Evolutionary conservation across 2,329 filamentous ascomycete species (phyloP), one percentile per base, ranked within the genome.

Genomic region (Colletotrichum magnum): DNA sequence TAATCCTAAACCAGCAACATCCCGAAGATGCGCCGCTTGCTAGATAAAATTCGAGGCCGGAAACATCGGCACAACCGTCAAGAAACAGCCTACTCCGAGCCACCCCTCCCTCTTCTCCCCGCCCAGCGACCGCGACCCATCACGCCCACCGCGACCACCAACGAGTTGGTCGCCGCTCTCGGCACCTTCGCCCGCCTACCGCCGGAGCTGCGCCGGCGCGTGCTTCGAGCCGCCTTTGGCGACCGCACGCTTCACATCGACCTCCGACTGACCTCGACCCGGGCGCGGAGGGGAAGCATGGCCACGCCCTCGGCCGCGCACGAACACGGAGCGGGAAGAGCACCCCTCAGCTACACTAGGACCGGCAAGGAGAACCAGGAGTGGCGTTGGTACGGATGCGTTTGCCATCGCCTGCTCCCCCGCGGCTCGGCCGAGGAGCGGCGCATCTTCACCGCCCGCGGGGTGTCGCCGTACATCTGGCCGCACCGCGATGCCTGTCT

Each of bases 191-290:
- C 66, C 24, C 73, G 72, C 32, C 71, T 81, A 1, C 79, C 79
- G 9, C 68, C 75, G 9, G 79, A 81, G 70, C 74, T 81, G 6
- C 75, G 80, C 18, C 76, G 73, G 56, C 75, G 75, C 69, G 75
- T 81, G 54, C 60, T 76, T 15, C 50, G 67, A 3, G 70, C 69
- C 6, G 75, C 74, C 10, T 75, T 76, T 65, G 74, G 75, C 28
- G 59, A 70, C 4, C 71, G 60, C 7, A 73, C 68, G 0, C 45
- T 76, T 2, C 74, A 77, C 61, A 71, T 77, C 71, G 75, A 76
- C 62, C 65, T 77, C n/a, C 36, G 53, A 70, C 13, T 69, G 6
- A 47, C 54, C 13, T 45, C 58, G 18, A 28, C 45, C 28, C 43
- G 18, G 43, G 26, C 39, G 24, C 24, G 15, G 13, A 10, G 13